Percentiles rank a stretch among this genome's conserved stretches.
phyloP scores from a whole-genome alignment of 2,329 filamentous ascomycete genomes.

The Diplocarpon mali region DNA sequence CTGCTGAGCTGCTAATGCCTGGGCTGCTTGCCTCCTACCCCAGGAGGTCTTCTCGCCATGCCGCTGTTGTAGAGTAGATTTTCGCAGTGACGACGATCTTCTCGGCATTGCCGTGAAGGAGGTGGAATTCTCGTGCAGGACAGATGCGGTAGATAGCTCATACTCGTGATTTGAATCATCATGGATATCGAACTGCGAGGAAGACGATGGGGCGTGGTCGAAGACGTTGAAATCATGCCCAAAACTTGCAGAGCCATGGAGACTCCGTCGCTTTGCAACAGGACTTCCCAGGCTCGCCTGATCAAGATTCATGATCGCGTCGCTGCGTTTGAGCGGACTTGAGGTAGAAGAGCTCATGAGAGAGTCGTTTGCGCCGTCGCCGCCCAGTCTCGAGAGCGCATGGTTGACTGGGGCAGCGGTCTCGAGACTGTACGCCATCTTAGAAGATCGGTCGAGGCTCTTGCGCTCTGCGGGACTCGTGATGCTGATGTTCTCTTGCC shows the following conservation, averaged over 20 bases:
- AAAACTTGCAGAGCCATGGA: constrained; percentile 63
- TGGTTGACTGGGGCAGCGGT: constrained; percentile 39
- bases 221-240: constrained; percentile 62
- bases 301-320: constrained; percentile 81
- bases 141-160: constrained; percentile 34
- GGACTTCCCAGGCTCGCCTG: constrained; percentile 70
- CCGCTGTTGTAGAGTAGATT: constrained; percentile 80
- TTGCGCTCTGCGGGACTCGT: constrained; percentile 34
- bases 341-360: constrained; percentile 46
- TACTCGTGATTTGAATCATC: constrained; percentile 40
- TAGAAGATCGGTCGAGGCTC: constrained; percentile 41
- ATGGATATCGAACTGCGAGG: constrained; percentile 39
- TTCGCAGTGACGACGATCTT: constrained; percentile 67
- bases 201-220: constrained; percentile 41
- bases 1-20: constrained; percentile 27
- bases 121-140: constrained; percentile 19
- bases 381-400: constrained; percentile 37
- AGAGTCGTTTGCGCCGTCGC: constrained; percentile 32
- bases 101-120: constrained; percentile 44
- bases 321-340: constrained; percentile 85
- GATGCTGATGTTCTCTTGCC: constrained; percentile 33
- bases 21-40: constrained; percentile 47
- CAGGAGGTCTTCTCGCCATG: constrained; percentile 56
- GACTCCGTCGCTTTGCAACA: constrained; percentile 79
- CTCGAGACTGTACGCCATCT: constrained; percentile 36